Evolutionary conservation across 2,329 filamentous ascomycete species (phyloP), one percentile per base, ranked within the genome.

Genomic region (Xylaria sp.): DNA sequence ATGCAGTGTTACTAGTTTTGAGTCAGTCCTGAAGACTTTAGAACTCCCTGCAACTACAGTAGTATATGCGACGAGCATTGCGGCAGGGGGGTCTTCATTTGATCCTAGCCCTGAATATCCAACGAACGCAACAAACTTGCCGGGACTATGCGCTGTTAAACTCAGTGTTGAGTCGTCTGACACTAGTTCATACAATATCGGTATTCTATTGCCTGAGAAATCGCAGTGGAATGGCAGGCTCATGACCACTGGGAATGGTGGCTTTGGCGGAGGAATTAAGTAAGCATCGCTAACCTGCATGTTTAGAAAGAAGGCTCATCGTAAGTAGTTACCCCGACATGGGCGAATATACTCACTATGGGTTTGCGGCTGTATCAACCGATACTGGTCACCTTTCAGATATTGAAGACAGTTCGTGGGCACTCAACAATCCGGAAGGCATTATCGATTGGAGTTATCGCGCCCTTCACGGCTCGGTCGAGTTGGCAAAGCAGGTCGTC

Each of bases 401-500:
- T 69, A 75, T 69, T n/a, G 55, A 11, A 7, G 75, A 76, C 39
- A 69, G 67, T 2, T 30, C 62, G 6, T 81, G 78, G 79, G 74
- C 74, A 0, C 62, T 78, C 17, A 69, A 77, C 12, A 73, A 72
- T 59, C 71, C 76, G 0, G 69, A 75, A 45, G 70, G 66, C 42
- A 74, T 76, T 55, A 66, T 70, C 19, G 71, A 77, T 32, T 74
- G 67, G 68, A 71, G 69, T 30, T 72, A 62, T 61, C 68, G 73
- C 12, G 72, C 71, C 5, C 50, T 74, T 36, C 69, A 73, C 21
- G 68, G 69, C 27, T 70, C 81, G 0, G 80, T 83, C 0, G 80
- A 79, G 1, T 71, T 82, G 3, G 81, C 80, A 2, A 86, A 86
- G 71, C 61, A 80, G 12, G 72, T 86, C 27, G 79, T 80, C 1